These are phyloP conservation scores for Guillardia theta DNA, from an alignment of 78 protist genomes.

Conservation along the genomic window DNA sequence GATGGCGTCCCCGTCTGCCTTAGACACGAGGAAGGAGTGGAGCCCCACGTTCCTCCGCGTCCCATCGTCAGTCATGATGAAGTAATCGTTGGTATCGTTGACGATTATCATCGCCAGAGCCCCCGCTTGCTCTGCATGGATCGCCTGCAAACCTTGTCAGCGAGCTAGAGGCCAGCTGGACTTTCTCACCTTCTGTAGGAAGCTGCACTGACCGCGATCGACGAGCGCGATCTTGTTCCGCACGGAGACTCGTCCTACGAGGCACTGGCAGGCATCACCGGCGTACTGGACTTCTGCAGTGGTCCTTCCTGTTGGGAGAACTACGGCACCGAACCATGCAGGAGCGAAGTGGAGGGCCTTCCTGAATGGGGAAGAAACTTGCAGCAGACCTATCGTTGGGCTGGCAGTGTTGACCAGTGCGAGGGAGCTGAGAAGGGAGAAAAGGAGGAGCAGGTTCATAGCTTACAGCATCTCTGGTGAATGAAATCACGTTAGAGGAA, in stretches of 20 bases:
- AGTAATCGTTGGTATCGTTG: not conserved
- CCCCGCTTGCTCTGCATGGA: constrained; percentile 6
- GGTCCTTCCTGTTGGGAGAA: not conserved
- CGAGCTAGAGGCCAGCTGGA: too few species aligned
- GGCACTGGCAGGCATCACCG: constrained; percentile 14
- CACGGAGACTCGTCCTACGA: not conserved
- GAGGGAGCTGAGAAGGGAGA: too few species aligned
- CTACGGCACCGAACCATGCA: not conserved
- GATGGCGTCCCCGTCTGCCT: not conserved
- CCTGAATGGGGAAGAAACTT: not conserved
- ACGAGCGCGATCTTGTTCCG: not conserved
- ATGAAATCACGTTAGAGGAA: too few species aligned
- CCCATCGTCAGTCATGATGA: constrained; percentile 1
- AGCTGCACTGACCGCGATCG: not conserved
- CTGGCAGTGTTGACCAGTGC: too few species aligned
- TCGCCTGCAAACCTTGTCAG: too few species aligned
- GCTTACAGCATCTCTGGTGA: too few species aligned
- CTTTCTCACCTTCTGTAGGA: not conserved
- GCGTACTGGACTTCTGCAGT: not conserved
- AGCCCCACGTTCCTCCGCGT: not conserved
- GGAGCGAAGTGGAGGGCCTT: not conserved
- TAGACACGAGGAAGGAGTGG: not conserved
- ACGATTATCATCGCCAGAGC: not conserved
- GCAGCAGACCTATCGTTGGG: not conserved
- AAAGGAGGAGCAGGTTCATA: too few species aligned